A percentile compares a stretch with the other conserved stretches of the same genome.
phyloP scores from a whole-genome alignment of 768 basidiomycete species.

The Pulveroboletus frians region DNA sequence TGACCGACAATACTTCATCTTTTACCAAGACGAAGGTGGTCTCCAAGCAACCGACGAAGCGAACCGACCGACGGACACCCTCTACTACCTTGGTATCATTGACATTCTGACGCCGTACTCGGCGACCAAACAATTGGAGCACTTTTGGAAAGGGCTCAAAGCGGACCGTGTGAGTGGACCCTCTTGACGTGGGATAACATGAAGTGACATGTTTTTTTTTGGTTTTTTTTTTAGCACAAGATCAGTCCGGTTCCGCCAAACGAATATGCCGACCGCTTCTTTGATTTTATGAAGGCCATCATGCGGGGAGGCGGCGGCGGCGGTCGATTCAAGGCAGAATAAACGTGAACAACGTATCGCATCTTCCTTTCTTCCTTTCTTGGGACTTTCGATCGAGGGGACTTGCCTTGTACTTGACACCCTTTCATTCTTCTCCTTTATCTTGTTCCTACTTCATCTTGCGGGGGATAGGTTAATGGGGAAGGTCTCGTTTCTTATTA shows the following conservation, averaged over 20 bases:
- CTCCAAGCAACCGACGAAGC: conserved; percentile 83
- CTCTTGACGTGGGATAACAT: not conserved
- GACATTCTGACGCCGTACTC: conserved; percentile 94
- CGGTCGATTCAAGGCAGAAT: conserved; percentile 44
- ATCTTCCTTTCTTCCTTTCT: not conserved
- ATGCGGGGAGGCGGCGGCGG: conserved; percentile 79
- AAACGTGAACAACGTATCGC: conserved; percentile 2
- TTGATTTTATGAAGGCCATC: conserved; percentile 76
- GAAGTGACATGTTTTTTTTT: conserved; percentile 6
- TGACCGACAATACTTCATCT: conserved; percentile 65
- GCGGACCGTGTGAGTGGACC: conserved; percentile 72
- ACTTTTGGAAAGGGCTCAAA: conserved; percentile 86
- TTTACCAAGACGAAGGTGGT: conserved; percentile 97
- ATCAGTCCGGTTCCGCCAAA: conserved; percentile 88
- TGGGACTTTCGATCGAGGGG: conserved; percentile 9
- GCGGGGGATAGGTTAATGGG: not conserved
- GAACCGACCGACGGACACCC: conserved; percentile 66
- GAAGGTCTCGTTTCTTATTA: not conserved
- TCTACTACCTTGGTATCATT: conserved; percentile 95
- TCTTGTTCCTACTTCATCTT: conserved; percentile 11
- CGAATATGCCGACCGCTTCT: conserved; percentile 89
- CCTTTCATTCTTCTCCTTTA: not conserved
- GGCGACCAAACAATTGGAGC: conserved; percentile 72
- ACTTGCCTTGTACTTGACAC: conserved; percentile 3
- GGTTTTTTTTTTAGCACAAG: conserved; percentile 81